These are phyloP conservation scores for Cornus kousa DNA, from an alignment of 148 eudicot species.

Conservation along the genomic window DNA sequence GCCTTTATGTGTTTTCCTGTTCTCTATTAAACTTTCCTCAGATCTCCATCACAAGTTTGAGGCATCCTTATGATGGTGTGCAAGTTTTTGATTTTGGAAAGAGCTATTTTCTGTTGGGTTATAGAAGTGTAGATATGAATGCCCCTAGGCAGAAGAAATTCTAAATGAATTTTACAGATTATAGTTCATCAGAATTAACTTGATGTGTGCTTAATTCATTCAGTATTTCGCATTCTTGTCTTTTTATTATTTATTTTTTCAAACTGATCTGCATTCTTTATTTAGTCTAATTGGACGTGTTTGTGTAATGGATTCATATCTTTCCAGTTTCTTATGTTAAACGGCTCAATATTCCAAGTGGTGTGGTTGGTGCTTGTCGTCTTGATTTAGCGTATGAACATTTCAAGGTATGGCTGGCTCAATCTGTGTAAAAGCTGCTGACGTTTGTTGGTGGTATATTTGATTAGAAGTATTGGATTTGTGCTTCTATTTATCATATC, in stretches of 20 bases:
- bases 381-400: conserved; percentile 91
- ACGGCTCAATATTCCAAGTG: conserved; percentile 84
- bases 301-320: conserved; percentile 21
- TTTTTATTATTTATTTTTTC: not conserved
- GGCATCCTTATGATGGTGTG: not conserved
- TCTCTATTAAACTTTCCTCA: not conserved
- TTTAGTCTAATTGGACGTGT: not conserved
- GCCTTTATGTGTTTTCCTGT: not conserved
- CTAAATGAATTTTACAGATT: not conserved
- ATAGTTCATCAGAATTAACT: not conserved
- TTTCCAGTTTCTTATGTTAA: conserved; percentile 81
- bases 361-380: conserved; percentile 95
- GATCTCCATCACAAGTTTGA: not conserved
- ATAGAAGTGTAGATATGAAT: not conserved
- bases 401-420: conserved; percentile 62
- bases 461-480: not conserved
- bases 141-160: not conserved
- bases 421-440: not conserved
- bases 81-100: not conserved
- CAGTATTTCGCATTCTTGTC: not conserved
- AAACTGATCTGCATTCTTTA: not conserved
- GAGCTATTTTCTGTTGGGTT: not conserved
- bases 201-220: not conserved
- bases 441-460: not conserved
- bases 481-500: not conserved